Evolutionary conservation across 345 rosid species (phyloP).

Genomic region (Aegle marmelos): DNA sequence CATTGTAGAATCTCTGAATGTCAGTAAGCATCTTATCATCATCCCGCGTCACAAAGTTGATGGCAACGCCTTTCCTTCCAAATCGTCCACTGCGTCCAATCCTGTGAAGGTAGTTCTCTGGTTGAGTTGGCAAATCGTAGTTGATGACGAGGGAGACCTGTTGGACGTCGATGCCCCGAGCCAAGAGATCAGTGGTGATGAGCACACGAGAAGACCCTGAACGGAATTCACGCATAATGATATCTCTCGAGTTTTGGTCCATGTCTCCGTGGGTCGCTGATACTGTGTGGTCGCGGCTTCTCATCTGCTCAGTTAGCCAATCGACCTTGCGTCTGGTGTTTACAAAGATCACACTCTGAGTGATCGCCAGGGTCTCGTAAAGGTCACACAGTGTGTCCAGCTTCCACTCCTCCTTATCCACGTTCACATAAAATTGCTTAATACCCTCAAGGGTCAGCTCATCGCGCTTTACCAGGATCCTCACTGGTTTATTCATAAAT

Average conservation of each 20-base stretch:
- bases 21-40: constrained; percentile 46
- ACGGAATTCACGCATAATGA: constrained; percentile 49
- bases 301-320: constrained; percentile 54
- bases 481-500: constrained; percentile 52
- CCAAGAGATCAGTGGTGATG: constrained; percentile 54
- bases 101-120: constrained; percentile 54
- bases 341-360: constrained; percentile 52
- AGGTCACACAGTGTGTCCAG: constrained; percentile 29
- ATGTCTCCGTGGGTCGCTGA: constrained; percentile 56
- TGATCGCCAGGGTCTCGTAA: constrained; percentile 37
- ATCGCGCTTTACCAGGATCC: constrained; percentile 52
- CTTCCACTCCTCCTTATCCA: constrained; percentile 34
- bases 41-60: constrained; percentile 45
- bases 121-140: constrained; percentile 52
- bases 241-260: constrained; percentile 57
- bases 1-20: constrained; percentile 53
- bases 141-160: constrained; percentile 54
- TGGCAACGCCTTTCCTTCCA: constrained; percentile 50
- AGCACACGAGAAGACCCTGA: constrained; percentile 53
- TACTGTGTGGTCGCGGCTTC: constrained; percentile 51
- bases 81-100: constrained; percentile 54
- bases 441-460: constrained; percentile 57
- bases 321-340: constrained; percentile 60
- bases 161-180: constrained; percentile 58
- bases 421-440: constrained; percentile 47